A percentile compares a stretch with the other conserved stretches of the same genome.
phyloP scores from a whole-genome alignment of 2,329 filamentous ascomycete species.

The Neonectria ditissima region DNA sequence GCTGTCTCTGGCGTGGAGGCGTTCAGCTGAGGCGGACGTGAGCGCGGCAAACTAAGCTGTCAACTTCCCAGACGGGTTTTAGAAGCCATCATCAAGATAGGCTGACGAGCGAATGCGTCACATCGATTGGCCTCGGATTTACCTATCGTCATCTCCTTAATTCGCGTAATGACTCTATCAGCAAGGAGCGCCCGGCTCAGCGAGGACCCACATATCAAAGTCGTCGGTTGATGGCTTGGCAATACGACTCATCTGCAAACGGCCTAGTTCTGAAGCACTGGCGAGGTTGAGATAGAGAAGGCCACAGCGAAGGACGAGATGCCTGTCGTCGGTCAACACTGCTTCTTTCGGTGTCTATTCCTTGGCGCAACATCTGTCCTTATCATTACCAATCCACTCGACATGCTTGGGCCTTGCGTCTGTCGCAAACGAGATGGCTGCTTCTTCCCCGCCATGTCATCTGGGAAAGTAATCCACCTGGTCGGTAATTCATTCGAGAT shows the following conservation, averaged over 20 bases:
- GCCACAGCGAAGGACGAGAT: neutral
- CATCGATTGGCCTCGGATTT: neutral
- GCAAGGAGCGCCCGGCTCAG: neutral
- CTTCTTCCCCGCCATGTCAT: neutral
- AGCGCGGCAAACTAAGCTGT: neutral
- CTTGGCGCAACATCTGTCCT: neutral
- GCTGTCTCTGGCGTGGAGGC: too few species aligned
- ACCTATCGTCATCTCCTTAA: neutral
- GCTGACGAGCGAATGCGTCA: neutral
- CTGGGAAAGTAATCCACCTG: neutral
- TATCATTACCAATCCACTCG: neutral
- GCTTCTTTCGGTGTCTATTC: neutral
- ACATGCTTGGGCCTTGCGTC: neutral
- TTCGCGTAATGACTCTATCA: neutral
- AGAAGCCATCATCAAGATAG: neutral
- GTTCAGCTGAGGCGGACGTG: too few species aligned
- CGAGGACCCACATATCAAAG: slow-evolving; percentile 1
- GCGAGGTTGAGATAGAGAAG: neutral
- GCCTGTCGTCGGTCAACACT: neutral
- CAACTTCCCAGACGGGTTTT: neutral
- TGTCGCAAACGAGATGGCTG: neutral
- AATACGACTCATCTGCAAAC: neutral
- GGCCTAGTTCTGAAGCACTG: neutral
- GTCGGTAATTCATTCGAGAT: neutral
- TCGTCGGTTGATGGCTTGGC: neutral